These are phyloP conservation scores for Microsporum audouinii DNA, from an alignment of 2,329 filamentous ascomycete species.

Conservation along the genomic window DNA sequence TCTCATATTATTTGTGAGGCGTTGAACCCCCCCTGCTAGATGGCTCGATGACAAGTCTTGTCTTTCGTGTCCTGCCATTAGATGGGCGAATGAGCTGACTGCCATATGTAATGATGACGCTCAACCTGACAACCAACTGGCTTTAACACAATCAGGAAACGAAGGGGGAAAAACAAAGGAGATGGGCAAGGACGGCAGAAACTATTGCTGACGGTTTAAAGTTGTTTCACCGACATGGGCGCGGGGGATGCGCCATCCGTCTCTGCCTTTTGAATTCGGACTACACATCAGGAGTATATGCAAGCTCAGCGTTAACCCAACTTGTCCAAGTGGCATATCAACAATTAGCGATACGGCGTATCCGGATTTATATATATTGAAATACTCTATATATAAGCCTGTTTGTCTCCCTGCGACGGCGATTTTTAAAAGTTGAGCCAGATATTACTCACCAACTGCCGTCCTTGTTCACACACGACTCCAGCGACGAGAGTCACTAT, in stretches of 20 bases:
- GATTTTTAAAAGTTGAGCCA: not conserved
- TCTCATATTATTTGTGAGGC: not conserved
- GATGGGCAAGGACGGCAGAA: not conserved
- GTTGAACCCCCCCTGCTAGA: not conserved
- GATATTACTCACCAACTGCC: not conserved
- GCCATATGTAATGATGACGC: not conserved
- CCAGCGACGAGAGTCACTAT: not conserved
- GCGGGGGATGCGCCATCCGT: not conserved
- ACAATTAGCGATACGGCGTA: not conserved
- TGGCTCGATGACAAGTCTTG: not conserved
- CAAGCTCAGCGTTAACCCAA: not conserved
- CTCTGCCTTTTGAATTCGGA: not conserved
- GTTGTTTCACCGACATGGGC: not conserved
- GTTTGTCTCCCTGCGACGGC: not conserved
- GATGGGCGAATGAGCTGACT: not conserved
- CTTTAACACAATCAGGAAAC: not conserved
- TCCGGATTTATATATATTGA: not conserved
- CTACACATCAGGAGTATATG: not conserved
- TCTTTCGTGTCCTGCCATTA: not conserved
- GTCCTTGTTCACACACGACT: not conserved
- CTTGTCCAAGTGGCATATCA: not conserved
- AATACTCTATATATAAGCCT: not conserved
- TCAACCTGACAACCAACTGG: not conserved
- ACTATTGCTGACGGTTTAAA: not conserved
- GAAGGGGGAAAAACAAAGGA: not conserved